These are phyloP conservation scores for Metschnikowia arizonensis DNA, from an alignment of 805 yeast genomes.

Conservation along the genomic window DNA sequence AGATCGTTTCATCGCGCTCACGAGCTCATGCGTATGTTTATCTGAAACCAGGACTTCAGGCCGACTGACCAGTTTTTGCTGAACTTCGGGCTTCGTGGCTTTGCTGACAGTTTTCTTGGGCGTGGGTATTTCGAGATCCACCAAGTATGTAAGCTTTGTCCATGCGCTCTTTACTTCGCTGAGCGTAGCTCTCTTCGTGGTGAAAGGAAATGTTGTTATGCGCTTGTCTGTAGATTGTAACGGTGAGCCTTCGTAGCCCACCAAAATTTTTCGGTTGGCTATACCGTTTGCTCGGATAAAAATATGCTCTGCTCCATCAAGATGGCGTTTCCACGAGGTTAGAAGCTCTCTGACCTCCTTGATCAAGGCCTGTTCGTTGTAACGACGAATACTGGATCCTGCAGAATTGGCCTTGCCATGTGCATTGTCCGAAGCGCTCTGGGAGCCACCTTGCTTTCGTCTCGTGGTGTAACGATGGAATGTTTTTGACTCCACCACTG, in stretches of 20 bases:
- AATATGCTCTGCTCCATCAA: slow-evolving; percentile 62
- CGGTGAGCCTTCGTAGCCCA: slow-evolving; percentile 62
- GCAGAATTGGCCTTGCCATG: slow-evolving; percentile 96
- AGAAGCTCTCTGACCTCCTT: slow-evolving; percentile 73
- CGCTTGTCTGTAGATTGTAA: slow-evolving; percentile 53
- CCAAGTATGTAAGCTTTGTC: slow-evolving; percentile 66
- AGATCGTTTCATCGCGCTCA: slow-evolving; percentile 61
- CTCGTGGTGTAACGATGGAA: slow-evolving; percentile 94
- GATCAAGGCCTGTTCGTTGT: slow-evolving; percentile 80
- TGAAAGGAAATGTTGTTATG: slow-evolving; percentile 74
- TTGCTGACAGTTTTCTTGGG: slow-evolving; percentile 17
- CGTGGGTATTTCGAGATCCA: slow-evolving; percentile 52
- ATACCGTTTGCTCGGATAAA: slow-evolving; percentile 80
- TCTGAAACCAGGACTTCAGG: slow-evolving; percentile 28
- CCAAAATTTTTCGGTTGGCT: slow-evolving; percentile 56
- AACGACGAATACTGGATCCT: slow-evolving; percentile 84
- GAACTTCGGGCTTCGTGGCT: slow-evolving; percentile 13
- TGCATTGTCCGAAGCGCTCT: slow-evolving; percentile 85
- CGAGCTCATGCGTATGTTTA: slow-evolving; percentile 53
- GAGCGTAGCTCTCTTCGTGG: slow-evolving; percentile 83
- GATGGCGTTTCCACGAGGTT: slow-evolving; percentile 55
- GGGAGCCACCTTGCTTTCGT: slow-evolving; percentile 97
- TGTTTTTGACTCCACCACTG: slow-evolving; percentile 70
- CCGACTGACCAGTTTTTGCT: slow-evolving; percentile 13
- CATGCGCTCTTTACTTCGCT: slow-evolving; percentile 80